A percentile compares a stretch with the other conserved stretches of the same genome.
These are phyloP conservation scores for Carex kokanica DNA, from an alignment of 176 grass and related monocot species.

Conservation along the genomic window DNA sequence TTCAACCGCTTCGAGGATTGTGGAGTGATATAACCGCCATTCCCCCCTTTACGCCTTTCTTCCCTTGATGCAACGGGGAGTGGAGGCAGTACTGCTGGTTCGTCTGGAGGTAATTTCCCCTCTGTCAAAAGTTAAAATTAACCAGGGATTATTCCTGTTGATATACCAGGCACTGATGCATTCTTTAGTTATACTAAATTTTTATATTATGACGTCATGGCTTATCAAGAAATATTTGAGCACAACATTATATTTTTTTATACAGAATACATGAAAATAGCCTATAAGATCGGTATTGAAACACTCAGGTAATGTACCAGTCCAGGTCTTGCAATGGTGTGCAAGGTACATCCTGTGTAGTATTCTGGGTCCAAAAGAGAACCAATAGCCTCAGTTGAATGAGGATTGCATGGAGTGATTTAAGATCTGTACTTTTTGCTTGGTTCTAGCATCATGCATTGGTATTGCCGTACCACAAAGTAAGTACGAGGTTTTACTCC, in stretches of 20 bases:
- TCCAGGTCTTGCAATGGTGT: neutral
- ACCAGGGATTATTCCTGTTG: constrained; percentile 11
- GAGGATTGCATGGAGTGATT: neutral
- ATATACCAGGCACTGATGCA: neutral
- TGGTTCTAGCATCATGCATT: neutral
- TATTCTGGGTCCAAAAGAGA: neutral
- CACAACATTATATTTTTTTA: neutral
- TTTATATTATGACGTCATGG: neutral
- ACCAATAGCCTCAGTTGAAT: constrained; percentile 3
- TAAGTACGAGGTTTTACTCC: neutral
- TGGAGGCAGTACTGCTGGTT: constrained; percentile 67
- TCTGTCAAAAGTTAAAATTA: constrained; percentile 50
- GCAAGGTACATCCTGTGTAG: neutral
- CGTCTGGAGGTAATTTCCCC: constrained; percentile 83
- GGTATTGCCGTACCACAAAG: neutral
- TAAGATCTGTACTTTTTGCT: neutral
- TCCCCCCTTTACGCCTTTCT: constrained; percentile 62
- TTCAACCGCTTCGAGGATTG: constrained; percentile 82
- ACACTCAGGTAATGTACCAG: neutral
- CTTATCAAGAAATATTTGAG: neutral
- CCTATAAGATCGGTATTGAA: neutral
- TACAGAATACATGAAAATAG: constrained; percentile 3
- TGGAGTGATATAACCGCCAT: constrained; percentile 69
- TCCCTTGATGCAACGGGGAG: constrained; percentile 54
- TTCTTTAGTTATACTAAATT: neutral